phyloP scores from a whole-genome alignment of 306 rosid species.

The Corylus americana region DNA sequence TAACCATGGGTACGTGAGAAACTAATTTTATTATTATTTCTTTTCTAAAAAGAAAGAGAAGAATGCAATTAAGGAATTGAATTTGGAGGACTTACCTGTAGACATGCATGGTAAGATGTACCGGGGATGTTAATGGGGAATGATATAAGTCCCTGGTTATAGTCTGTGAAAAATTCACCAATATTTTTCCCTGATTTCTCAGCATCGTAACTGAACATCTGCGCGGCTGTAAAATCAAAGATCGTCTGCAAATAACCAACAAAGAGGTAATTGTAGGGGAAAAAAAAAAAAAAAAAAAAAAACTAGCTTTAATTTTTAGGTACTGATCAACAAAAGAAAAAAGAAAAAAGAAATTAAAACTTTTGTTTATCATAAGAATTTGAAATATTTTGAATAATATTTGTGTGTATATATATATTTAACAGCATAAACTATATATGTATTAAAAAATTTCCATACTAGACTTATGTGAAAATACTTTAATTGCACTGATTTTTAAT shows the following conservation, averaged over 20 bases:
- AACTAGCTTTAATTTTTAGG: too few species aligned
- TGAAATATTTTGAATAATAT: too few species aligned
- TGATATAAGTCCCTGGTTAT: slow-evolving; percentile 35
- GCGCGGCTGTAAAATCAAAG: neutral
- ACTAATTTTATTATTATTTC: too few species aligned
- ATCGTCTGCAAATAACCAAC: neutral
- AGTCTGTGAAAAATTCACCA: neutral
- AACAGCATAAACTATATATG: too few species aligned
- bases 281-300: too few species aligned
- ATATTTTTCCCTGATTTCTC: neutral
- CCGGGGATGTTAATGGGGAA: slow-evolving; percentile 49
- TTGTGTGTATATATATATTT: too few species aligned
- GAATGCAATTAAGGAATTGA: neutral
- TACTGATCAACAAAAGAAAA: neutral
- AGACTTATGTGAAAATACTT: too few species aligned
- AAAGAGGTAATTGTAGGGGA: neutral
- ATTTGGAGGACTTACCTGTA: slow-evolving; percentile 15
- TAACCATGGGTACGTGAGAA: too few species aligned
- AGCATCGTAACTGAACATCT: neutral
- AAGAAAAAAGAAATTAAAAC: neutral
- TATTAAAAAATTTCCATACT: too few species aligned
- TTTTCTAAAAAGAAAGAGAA: too few species aligned
- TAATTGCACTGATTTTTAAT: too few species aligned
- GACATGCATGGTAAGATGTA: slow-evolving; percentile 33
- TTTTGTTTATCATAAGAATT: too few species aligned